Base-by-base conservation (phyloP, 768 basidiomycete genomes). In the Collybia sp. region DNA sequence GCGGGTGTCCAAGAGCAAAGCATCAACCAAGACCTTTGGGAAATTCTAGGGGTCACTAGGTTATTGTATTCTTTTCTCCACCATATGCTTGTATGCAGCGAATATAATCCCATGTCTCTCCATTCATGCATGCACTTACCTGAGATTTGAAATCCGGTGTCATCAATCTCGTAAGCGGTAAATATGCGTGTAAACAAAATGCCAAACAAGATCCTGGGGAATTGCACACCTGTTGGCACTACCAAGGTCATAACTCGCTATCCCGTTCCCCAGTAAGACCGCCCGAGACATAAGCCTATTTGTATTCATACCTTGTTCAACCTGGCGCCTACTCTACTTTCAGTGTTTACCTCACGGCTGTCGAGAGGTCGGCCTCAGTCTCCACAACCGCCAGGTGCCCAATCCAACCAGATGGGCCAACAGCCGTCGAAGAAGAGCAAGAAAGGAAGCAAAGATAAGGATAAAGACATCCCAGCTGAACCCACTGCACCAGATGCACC, bases 1-100 rank as follows among this genome's bases (percentile, higher is more conserved):
- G 65, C 88, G 94, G 60, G 95, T 99, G 68, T 67, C 83, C 54
- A 92, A 88, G 83, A 93, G 72, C 83, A 94, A 93, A 82, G 92
- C 91, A 10, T 65, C 91, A 30, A 69, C 82, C 48, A 96, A 95
- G 79, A 75, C 88, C 43, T 98, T 98, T 75, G 80, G 82, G 73
- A 97, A 97, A 83, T 98, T 97, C 77, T 93, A 53, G 52, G 53
- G 25, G 25, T 25, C 25, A 3, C 25, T 8, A 25, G 25, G 25
- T 25, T 25, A 25, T 25, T 8, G 25, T 25, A 25, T 25, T 25
- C 25, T 25, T 25, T 8, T 25, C 25, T 25, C 25, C 47, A 46
- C 47, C 49, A 45, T 55, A 50, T 62, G 61, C 49, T 52, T 58
- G 52, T 51, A 56, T 54, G 45, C 56, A 54, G 57, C 53, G 56